phyloP scores from a whole-genome alignment of 2,329 filamentous ascomycete species.

The Apiospora arundinis region DNA sequence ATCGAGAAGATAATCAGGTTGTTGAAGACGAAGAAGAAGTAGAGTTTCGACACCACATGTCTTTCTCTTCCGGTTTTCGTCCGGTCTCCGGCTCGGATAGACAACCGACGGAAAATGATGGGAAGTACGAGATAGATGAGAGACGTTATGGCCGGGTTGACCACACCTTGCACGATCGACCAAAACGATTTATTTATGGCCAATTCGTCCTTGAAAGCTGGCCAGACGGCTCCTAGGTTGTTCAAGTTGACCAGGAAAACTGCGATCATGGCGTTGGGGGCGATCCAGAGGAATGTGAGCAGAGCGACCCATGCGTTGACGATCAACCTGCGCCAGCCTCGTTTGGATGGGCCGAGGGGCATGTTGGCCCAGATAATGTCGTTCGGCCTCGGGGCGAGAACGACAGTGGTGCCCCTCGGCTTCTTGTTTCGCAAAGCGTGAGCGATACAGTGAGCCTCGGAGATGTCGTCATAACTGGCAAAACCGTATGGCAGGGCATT shows the following conservation, averaged over 20 bases:
- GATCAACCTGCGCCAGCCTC: constrained; percentile 75
- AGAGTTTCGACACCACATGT: constrained; percentile 89
- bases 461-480: constrained; percentile 88
- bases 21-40: constrained; percentile 97
- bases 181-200: constrained; percentile 69
- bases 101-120: constrained; percentile 87
- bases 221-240: constrained; percentile 84
- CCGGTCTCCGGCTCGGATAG: constrained; percentile 82
- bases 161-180: constrained; percentile 91
- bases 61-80: constrained; percentile 92
- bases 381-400: constrained; percentile 82
- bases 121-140: constrained; percentile 87
- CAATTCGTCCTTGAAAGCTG: constrained; percentile 72
- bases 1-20: constrained; percentile 93
- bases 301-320: constrained; percentile 85
- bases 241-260: constrained; percentile 88
- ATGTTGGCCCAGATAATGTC: constrained; percentile 98
- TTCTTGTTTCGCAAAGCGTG: constrained; percentile 75
- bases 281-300: constrained; percentile 86
- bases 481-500: constrained; percentile 93
- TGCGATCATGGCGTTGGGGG: constrained; percentile 91
- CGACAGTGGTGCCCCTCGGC: constrained; percentile 77
- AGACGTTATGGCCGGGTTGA: constrained; percentile 85
- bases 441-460: constrained; percentile 86
- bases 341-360: constrained; percentile 69